phyloP scores from a whole-genome alignment of 352 stramenopile genomes.

The Phytophthora syringae region DNA sequence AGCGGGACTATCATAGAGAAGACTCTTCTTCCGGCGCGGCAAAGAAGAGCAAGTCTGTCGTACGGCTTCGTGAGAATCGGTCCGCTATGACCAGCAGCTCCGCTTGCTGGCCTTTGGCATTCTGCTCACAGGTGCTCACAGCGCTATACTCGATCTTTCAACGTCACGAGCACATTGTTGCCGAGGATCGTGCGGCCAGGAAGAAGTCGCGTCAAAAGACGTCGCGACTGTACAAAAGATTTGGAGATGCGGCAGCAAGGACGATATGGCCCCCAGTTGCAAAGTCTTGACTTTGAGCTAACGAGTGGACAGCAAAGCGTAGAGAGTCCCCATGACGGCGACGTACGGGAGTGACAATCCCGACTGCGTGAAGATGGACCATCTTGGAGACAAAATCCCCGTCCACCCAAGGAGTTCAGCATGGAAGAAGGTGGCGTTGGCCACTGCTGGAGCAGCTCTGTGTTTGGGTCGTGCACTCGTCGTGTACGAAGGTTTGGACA shows the following conservation, averaged over 20 bases:
- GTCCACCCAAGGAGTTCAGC: not conserved
- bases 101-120: constrained; percentile 99
- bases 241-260: no score
- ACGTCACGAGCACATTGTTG: no score
- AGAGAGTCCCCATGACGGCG: constrained; percentile 2
- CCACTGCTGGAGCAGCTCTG: constrained; percentile 2
- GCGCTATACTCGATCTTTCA: no score
- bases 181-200: not conserved
- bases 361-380: constrained; percentile 7
- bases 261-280: not conserved
- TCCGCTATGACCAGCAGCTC: constrained; percentile 91
- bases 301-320: no score
- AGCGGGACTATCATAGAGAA: no score
- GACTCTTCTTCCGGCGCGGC: constrained; percentile 70
- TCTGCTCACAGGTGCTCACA: no score
- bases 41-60: constrained; percentile 35
- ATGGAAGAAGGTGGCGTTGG: constrained; percentile 10
- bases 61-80: constrained; percentile 55
- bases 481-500: constrained; percentile 13
- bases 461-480: constrained; percentile 5
- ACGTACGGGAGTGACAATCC: constrained; percentile 11
- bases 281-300: not conserved
- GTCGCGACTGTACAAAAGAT: not conserved
- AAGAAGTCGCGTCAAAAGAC: not conserved
- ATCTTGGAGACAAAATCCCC: not conserved